Evolutionary conservation across 2,329 filamentous ascomycete species (phyloP), one percentile per base, ranked within the genome.

Genomic region (Penicillium expansum): DNA sequence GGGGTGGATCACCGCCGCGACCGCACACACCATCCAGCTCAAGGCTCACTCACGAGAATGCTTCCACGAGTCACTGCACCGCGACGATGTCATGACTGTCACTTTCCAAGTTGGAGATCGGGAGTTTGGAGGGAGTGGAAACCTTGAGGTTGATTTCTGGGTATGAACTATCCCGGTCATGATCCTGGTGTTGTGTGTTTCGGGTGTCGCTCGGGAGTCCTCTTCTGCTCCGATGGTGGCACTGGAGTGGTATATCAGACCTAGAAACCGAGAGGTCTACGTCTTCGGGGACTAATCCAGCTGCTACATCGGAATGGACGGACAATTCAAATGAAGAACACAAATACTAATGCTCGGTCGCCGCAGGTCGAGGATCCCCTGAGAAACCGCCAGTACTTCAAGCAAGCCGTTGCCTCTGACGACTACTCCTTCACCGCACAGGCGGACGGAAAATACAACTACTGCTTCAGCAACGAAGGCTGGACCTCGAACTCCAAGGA

Each of bases 391-490:
- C 87, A 94, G 74, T 83, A 90, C 70, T 88, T 91, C 77, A 86
- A 95, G 73, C 89, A 88, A 76, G 82, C 85, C 58, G 84, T 94
- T 58, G 92, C 92, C 61, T 92, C 90, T 68, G 94, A 94, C 73
- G 93, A 97, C 77, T 91, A 95, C 80, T 90, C 90, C 57, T 97
- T 99, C 78, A 89, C 86, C 38, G 92, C 94, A 50, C 81, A 83
- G 67, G 79, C 86, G 71, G 92, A 99, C 75, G 94, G 94, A 64
- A 92, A 90, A 79, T 97, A 90, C 80, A 81, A 85, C 56, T 99
- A 99, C 86, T 99, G 94, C 86, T 99, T 99, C 80, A 95, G 94
- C 78, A 99, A 99, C 79, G 93, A 97, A 82, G 89, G 94, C 76
- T 99, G 93, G 92, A 90, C 91, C 57, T 92, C 92, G 57, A 91